Conservation (phyloP, 768 basidiomycete species). For the Russula sp. region DNA sequence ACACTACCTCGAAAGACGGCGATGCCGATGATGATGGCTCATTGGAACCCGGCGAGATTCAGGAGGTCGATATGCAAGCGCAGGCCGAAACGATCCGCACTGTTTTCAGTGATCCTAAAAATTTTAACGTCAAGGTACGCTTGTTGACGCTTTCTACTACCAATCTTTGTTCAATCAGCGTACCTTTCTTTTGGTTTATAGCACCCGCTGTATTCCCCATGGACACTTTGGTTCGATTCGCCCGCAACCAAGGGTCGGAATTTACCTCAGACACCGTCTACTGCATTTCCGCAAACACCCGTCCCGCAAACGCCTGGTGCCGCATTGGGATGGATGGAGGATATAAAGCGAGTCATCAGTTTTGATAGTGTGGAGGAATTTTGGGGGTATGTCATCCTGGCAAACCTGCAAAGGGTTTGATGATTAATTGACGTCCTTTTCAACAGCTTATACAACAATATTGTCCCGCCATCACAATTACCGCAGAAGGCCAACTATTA, state of each 20-base stretch:
- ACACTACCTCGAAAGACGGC: conserved; percentile 34
- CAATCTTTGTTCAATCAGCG: background rate
- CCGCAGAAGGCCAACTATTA: conserved; percentile 99
- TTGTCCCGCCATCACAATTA: conserved; percentile 89
- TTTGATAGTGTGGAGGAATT: conserved; percentile 99
- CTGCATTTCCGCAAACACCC: conserved; percentile 76
- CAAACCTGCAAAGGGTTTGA: conserved; percentile 10
- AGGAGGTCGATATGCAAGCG: conserved; percentile 81
- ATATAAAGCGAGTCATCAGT: conserved; percentile 92
- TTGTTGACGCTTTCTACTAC: conserved; percentile 3
- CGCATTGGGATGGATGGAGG: conserved; percentile 96
- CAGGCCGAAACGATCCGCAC: conserved; percentile 84
- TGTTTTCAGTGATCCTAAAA: conserved; percentile 87
- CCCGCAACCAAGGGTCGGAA: conserved; percentile 87
- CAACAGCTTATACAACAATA: conserved; percentile 88
- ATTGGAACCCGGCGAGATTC: conserved; percentile 78
- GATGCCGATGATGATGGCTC: conserved; percentile 36
- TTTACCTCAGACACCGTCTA: conserved; percentile 76
- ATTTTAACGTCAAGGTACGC: conserved; percentile 93
- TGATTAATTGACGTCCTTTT: conserved; percentile 28
- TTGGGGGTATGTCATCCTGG: conserved; percentile 75
- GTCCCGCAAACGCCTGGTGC: conserved; percentile 70
- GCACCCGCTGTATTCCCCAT: conserved; percentile 92
- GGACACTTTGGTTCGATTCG: conserved; percentile 99
- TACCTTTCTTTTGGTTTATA: conserved; percentile 35